Evolutionary conservation across 2,329 filamentous ascomycete genomes (phyloP).

Genomic region (Chalara sp.): DNA sequence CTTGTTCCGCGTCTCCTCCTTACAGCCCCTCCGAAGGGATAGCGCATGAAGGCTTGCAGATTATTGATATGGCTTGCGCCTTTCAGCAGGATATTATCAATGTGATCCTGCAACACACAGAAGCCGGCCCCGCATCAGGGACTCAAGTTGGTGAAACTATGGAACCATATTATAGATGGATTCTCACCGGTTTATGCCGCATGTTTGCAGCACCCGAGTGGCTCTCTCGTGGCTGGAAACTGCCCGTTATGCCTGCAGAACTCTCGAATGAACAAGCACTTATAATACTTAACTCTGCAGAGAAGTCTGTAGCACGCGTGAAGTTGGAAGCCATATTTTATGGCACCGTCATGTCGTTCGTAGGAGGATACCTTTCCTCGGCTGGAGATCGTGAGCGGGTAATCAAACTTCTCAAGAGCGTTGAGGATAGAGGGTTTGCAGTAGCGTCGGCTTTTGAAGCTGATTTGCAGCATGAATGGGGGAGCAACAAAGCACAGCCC

Average conservation of each 20-base stretch:
- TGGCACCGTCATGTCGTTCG: background rate
- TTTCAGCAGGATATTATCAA: background rate
- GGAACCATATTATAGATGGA: background rate
- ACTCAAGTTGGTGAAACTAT: background rate
- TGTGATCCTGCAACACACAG: background rate
- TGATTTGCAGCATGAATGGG: background rate
- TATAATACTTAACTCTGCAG: background rate
- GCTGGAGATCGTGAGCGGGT: background rate
- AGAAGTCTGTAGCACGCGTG: background rate
- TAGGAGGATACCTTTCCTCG: background rate
- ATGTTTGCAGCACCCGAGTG: background rate
- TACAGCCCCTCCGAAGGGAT: background rate
- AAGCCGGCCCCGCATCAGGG: background rate
- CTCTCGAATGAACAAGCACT: background rate
- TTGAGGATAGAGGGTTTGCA: background rate
- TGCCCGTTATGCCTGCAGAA: background rate
- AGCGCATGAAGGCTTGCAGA: background rate
- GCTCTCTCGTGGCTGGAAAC: background rate
- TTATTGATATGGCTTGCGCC: background rate
- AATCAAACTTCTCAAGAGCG: background rate
- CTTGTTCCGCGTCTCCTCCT: background rate
- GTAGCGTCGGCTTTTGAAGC: background rate
- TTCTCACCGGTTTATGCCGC: background rate
- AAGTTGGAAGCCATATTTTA: background rate
- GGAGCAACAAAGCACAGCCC: background rate